These are phyloP conservation scores for Cryptococcus neoformans DNA, from an alignment of 1,284 basidiomycete genomes.

Conservation along the genomic window DNA sequence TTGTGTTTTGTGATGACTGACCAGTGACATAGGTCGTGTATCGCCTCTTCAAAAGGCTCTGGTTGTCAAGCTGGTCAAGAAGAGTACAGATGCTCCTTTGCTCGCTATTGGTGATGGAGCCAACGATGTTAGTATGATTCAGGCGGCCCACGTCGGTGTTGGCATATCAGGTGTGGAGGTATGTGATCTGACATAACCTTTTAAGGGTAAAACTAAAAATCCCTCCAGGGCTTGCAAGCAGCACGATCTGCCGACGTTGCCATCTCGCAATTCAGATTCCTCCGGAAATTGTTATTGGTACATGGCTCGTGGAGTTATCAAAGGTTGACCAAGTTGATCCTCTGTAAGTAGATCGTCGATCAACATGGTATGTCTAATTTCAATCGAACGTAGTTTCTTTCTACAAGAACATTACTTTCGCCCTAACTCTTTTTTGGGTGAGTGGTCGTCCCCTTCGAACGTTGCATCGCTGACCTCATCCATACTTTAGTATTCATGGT, in stretches of 20 bases:
- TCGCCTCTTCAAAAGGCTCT: conserved; percentile 97
- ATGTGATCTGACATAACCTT: conserved; percentile 17
- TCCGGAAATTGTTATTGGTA: conserved; percentile 93
- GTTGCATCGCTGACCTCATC: background rate
- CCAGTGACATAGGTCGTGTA: conserved; percentile 68
- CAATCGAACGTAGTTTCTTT: conserved; percentile 66
- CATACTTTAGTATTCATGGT: conserved; percentile 78
- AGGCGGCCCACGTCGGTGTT: conserved; percentile 69
- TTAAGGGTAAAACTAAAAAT: background rate
- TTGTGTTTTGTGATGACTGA: background rate
- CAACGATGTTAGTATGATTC: conserved; percentile 62
- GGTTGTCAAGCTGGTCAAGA: conserved; percentile 98
- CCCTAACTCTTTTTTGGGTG: conserved; percentile 98
- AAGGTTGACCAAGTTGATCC: conserved; percentile 87
- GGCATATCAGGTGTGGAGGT: conserved; percentile 98
- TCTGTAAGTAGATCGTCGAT: conserved; percentile 62
- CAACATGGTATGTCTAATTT: background rate
- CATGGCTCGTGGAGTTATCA: conserved; percentile 99
- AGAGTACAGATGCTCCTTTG: conserved; percentile 85
- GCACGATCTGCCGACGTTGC: conserved; percentile 95
- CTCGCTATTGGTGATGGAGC: conserved; percentile 79
- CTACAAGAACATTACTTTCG: conserved; percentile 96
- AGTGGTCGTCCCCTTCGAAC: conserved; percentile 24
- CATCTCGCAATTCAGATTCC: conserved; percentile 95
- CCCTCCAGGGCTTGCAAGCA: conserved; percentile 81